phyloP scores from a whole-genome alignment of 805 yeast genomes.

The Candida schatavii region DNA sequence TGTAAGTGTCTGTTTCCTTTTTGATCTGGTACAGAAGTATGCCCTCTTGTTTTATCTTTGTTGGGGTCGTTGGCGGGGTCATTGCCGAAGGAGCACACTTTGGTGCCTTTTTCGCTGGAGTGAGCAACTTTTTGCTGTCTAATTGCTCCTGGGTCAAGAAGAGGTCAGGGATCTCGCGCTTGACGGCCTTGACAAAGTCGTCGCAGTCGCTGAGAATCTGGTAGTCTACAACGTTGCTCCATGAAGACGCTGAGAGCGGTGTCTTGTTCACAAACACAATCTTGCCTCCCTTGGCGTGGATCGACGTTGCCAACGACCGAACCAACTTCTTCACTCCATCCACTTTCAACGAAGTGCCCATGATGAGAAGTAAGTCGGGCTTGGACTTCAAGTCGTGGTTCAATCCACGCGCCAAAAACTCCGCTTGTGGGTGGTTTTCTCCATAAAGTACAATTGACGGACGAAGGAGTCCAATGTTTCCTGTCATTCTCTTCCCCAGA shows the following conservation, averaged over 20 bases:
- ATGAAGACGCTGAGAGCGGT: constrained; percentile 53
- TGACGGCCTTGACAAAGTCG: constrained; percentile 62
- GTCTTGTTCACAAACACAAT: constrained; percentile 78
- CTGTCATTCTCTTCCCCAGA: constrained; percentile 72
- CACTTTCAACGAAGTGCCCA: constrained; percentile 91
- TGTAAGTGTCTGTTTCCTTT: constrained; percentile 1
- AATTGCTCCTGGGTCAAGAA: constrained; percentile 57
- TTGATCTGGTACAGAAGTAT: constrained; percentile 1
- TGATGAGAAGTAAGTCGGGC: constrained; percentile 80
- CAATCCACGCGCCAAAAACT: constrained; percentile 68
- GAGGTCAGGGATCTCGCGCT: constrained; percentile 54
- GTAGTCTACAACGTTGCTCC: constrained; percentile 75
- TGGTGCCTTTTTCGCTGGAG: constrained; percentile 4
- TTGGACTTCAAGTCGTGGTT: constrained; percentile 58
- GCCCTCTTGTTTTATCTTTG: constrained; percentile 15
- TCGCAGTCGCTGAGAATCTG: constrained; percentile 83
- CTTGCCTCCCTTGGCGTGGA: constrained; percentile 76
- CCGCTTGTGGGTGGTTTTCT: constrained; percentile 88
- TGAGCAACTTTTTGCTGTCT: constrained; percentile 38
- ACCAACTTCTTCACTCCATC: constrained; percentile 85
- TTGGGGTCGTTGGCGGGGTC: constrained; percentile 36
- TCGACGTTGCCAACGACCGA: constrained; percentile 58
- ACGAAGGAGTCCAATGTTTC: constrained; percentile 69
- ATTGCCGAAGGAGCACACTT: constrained; percentile 11
- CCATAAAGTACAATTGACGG: constrained; percentile 93